phyloP scores from a whole-genome alignment of 371 early-diverging fungal genomes.

The Dichotomocladium elegans region DNA sequence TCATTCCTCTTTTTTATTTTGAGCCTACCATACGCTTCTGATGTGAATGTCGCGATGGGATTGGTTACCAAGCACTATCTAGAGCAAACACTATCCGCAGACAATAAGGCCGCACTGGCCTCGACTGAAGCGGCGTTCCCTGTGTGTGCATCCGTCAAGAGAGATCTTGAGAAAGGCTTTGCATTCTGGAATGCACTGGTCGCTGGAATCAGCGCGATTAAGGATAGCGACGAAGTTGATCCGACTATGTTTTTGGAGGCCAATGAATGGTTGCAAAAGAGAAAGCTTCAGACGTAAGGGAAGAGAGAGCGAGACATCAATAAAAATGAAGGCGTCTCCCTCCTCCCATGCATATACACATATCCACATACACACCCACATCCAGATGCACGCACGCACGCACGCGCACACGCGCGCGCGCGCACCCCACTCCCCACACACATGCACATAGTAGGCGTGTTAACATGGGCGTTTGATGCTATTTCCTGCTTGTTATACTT shows the following conservation, averaged over 20 bases:
- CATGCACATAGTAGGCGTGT: too few relatives aligned
- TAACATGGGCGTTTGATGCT: background rate
- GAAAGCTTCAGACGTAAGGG: background rate
- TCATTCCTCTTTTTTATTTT: too few relatives aligned
- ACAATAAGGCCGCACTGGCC: slow-evolving; percentile 17
- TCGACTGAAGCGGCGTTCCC: slow-evolving; percentile 41
- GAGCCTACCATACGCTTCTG: slow-evolving; percentile 51
- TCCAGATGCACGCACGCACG: too few relatives aligned
- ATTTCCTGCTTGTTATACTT: background rate
- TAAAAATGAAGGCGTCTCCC: background rate
- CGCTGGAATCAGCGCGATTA: slow-evolving; percentile 24
- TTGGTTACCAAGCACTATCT: slow-evolving; percentile 47
- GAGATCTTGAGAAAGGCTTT: slow-evolving; percentile 45
- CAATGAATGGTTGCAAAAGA: slow-evolving; percentile 38
- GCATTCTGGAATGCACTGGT: slow-evolving; percentile 50
- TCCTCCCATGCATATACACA: background rate
- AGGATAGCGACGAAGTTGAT: slow-evolving; percentile 16
- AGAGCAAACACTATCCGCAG: slow-evolving; percentile 24
- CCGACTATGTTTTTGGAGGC: slow-evolving; percentile 41
- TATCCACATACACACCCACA: too few relatives aligned
- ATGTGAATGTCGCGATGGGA: slow-evolving; percentile 53
- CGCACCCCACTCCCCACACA: too few relatives aligned
- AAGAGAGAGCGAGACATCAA: background rate
- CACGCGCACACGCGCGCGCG: too few relatives aligned
- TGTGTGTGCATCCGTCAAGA: slow-evolving; percentile 30